Evolutionary conservation across 2,329 filamentous ascomycete genomes (phyloP), one percentile per base, ranked within the genome.

Genomic region (Colletotrichum chlorophyti): DNA sequence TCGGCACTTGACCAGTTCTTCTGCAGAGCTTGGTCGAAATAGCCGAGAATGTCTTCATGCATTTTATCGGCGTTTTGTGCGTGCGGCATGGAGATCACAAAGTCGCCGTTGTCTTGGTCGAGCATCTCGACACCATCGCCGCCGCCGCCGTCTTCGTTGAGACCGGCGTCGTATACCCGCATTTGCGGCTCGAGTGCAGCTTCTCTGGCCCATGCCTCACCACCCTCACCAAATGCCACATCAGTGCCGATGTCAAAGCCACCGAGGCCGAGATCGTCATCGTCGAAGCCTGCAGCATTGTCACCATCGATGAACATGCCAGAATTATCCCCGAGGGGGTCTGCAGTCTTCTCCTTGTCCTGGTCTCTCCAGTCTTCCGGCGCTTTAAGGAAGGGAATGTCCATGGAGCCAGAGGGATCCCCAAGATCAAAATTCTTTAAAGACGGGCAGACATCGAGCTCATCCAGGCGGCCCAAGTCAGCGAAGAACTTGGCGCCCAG

Each of bases 1-100:
- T 98, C 95, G n/a, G 95, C 94, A 45, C 93, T 96, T 6, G 90
- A 89, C 94, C 95, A 99, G 69, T 97, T 97, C 82, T 97, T 98
- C 71, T 95, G 91, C 38, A 98, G 78, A 3, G 94, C 93, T 69
- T 97, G 92, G 72, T 99, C 95, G 70, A 99, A 99, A 77, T 98
- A 99, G 69, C 91, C 90, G n/a, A 99, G 83, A 57, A 99, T 97
- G 67, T 97, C 94, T 66, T 98, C 92, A 70, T 97, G 93, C 71
- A 89, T 77, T 69, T 82, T 82, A 67, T 91, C 91, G 47, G 82
- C 81, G 14, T 41, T 62, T 46, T 76, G 73, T 3, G 81, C 77
- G 65, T 90, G 89, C 35, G 85, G 85, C 78, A 97, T 86, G n/a
- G 90, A 90, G 7, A 97, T 84, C 21, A 89, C 82, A 69, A 92